Evolutionary conservation across 441 rosid genomes (phyloP).

Genomic region (Populus trichocarpa): DNA sequence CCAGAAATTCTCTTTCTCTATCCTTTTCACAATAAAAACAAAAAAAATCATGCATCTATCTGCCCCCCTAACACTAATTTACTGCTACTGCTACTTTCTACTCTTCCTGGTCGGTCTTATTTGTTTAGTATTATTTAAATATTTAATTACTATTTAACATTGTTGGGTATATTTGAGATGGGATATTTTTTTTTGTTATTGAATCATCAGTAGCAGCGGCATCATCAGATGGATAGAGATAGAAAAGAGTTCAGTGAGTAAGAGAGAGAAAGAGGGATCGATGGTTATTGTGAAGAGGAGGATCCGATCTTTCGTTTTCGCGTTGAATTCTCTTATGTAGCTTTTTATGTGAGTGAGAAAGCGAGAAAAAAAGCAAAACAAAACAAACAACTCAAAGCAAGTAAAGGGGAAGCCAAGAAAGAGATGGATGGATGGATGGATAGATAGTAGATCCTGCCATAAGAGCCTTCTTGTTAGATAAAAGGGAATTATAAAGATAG

Average conservation of each 20-base stretch:
- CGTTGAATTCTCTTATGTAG: slow-evolving; percentile 30
- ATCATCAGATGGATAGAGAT: slow-evolving; percentile 24
- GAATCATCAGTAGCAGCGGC: neutral
- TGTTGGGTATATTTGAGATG: neutral
- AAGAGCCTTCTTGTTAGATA: neutral
- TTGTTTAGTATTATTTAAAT: neutral
- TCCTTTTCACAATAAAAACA: too few species aligned
- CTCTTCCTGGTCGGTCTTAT: neutral
- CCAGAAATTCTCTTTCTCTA: neutral
- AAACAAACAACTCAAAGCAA: slow-evolving; percentile 2
- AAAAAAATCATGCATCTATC: too few species aligned
- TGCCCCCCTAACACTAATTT: neutral
- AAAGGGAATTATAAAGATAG: neutral
- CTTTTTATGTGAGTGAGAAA: slow-evolving; percentile 8
- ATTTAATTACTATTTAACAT: neutral
- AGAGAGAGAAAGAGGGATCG: slow-evolving; percentile 13
- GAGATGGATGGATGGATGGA: neutral
- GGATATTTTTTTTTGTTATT: neutral
- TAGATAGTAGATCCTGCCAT: neutral
- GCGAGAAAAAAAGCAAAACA: slow-evolving; percentile 2
- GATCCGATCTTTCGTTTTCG: slow-evolving; percentile 51
- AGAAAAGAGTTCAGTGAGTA: neutral
- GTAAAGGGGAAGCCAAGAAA: neutral
- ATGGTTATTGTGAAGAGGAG: slow-evolving; percentile 37
- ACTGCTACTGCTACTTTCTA: neutral